Evolutionary conservation across 768 basidiomycete genomes (phyloP).

Genomic region (Dacryopinax primogenitus): DNA sequence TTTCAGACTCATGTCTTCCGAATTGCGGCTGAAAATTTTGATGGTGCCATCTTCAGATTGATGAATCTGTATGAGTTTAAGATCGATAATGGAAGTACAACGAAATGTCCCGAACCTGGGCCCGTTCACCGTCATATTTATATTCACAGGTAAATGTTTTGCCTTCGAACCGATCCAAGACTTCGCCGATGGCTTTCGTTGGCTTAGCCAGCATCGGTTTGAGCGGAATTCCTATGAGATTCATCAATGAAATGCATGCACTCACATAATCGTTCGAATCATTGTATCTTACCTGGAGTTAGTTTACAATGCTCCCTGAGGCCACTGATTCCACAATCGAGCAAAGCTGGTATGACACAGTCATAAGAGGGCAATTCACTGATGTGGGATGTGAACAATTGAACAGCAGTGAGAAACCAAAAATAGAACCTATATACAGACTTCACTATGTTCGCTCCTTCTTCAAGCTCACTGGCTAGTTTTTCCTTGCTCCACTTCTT

Average conservation of each 20-base stretch:
- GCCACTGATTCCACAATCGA: constrained; percentile 60
- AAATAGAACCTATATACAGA: constrained; percentile 69
- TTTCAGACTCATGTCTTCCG: constrained; percentile 98
- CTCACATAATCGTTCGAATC: no score
- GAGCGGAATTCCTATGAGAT: constrained; percentile 50
- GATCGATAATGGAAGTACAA: not conserved
- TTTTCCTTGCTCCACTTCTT: constrained; percentile 69
- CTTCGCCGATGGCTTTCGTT: constrained; percentile 95
- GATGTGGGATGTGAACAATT: not conserved
- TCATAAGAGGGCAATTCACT: constrained; percentile 93
- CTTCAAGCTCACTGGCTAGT: constrained; percentile 57
- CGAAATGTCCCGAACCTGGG: constrained; percentile 45
- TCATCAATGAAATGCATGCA: no score
- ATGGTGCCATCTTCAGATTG: constrained; percentile 68
- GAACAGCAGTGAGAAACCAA: not conserved
- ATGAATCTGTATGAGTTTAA: constrained; percentile 47
- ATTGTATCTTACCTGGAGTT: constrained; percentile 52
- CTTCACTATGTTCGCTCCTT: constrained; percentile 66
- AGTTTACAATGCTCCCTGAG: constrained; percentile 70
- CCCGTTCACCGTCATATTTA: constrained; percentile 97
- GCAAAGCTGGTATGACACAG: constrained; percentile 75
- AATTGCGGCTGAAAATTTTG: constrained; percentile 90
- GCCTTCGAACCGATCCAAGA: constrained; percentile 89
- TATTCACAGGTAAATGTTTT: constrained; percentile 97
- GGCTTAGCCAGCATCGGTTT: constrained; percentile 99